Evolutionary conservation across 163 green algal species (phyloP).

Genomic region (Chloromonas sp.): DNA sequence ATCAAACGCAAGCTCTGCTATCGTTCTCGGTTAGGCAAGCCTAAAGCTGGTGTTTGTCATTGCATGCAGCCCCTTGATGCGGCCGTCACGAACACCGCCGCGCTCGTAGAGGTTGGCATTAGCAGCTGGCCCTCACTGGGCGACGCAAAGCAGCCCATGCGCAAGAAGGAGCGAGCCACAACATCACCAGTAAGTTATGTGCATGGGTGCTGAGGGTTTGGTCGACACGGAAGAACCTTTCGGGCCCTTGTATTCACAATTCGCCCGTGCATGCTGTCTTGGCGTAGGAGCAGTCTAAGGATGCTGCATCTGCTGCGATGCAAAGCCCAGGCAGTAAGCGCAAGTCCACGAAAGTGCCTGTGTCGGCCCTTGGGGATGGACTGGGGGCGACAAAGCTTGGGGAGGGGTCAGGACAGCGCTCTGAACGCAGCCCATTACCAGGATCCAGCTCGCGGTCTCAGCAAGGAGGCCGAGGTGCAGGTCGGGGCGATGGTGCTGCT

Average conservation of each 20-base stretch:
- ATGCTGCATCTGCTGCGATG: background rate
- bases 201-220: background rate
- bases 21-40: too few relatives aligned
- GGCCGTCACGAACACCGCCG: background rate
- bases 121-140: conserved; percentile 53
- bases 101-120: conserved; percentile 8
- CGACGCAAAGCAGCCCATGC: conserved; percentile 49
- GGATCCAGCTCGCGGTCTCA: background rate
- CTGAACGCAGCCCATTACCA: background rate
- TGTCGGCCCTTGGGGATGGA: conserved; percentile 29
- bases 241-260: too few relatives aligned
- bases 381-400: background rate
- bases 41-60: too few relatives aligned
- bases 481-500: background rate
- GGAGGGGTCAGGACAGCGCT: background rate
- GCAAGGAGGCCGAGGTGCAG: conserved; percentile 1
- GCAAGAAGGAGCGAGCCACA: conserved; percentile 6
- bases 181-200: background rate
- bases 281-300: conserved; percentile 3
- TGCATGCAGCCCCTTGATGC: too few relatives aligned
- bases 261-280: background rate
- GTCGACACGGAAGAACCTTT: too few relatives aligned
- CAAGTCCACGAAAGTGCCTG: conserved; percentile 25
- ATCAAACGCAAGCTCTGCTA: too few relatives aligned
- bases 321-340: conserved; percentile 4